Evolutionary conservation across 805 yeast species (phyloP), one percentile per base, ranked within the genome.

Genomic region (Brettanomyces anomalus): DNA sequence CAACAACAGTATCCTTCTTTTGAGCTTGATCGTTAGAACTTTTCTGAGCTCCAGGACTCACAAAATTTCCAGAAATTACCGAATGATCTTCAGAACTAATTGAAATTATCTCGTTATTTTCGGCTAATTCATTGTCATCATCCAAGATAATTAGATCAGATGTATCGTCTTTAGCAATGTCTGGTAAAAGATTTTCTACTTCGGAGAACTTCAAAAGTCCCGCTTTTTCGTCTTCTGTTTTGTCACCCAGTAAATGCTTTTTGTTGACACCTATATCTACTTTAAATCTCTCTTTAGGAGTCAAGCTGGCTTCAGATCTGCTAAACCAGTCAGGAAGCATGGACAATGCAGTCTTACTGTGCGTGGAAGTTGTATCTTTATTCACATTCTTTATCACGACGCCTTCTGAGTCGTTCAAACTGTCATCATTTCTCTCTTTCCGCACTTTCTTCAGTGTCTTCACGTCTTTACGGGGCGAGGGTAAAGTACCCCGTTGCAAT

Each of bases 171-270:
- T 37, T 43, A 3, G 19, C 21, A 20, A n/a, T 24, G 18, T 44
- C 45, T 6, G 52, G 46, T 14, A 60, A 34, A 16, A 58, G 53
- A 28, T 58, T 66, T 41, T 64, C 64, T 1, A 75, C 72, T 44
- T 74, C 79, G 35, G 58, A 57, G 72, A 76, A 76, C 0, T 79
- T 61, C 4, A 76, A 64, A 39, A 78, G 54, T 0, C 80, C 81
- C 1, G 68, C 71, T 36, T 62, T 61, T 44, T 72, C 76, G 39
- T 70, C 72, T 24, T 64, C 69, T 3, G 65, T 60, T 17, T 43
- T 14, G 2, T 35, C 41, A 26, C 36, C 31, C 6, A 15, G 21
- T n/a, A 20, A n/a, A 15, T 20, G 18, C 5, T 7, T n/a, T 14
- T 33, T 37, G 13, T 37, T 17, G 5, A 24, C 36, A 31, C 41